Evolutionary conservation across 345 rosid species (phyloP).

Genomic region (Dimocarpus longan): DNA sequence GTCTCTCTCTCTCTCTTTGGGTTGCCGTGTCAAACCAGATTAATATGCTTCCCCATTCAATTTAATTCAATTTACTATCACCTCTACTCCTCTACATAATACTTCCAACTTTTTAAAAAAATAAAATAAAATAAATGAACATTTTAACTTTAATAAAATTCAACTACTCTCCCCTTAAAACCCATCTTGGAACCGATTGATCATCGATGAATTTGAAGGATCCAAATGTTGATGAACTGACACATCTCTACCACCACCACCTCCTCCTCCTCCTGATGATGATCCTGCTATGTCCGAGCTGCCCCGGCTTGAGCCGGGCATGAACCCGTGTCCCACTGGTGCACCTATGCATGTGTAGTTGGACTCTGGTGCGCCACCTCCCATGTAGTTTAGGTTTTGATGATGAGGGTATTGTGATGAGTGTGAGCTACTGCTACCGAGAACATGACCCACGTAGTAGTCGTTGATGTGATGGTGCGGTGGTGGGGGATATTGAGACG

Average conservation of each 20-base stretch:
- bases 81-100: background rate
- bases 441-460: constrained; percentile 66
- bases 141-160: constrained; percentile 1
- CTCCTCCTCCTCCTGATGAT: constrained; percentile 25
- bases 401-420: constrained; percentile 45
- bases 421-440: constrained; percentile 28
- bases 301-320: constrained; percentile 31
- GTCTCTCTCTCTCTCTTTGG: constrained; percentile 36
- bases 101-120: constrained; percentile 4
- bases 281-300: constrained; percentile 23
- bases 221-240: constrained; percentile 50
- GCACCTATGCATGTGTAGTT: constrained; percentile 82
- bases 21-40: constrained; percentile 44
- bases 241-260: constrained; percentile 34
- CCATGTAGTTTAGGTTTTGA: constrained; percentile 44
- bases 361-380: constrained; percentile 35
- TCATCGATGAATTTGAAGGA: constrained; percentile 37
- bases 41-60: constrained; percentile 22
- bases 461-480: constrained; percentile 42
- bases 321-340: constrained; percentile 53
- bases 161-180: constrained; percentile 25
- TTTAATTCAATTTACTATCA: background rate
- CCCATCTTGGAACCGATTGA: constrained; percentile 69
- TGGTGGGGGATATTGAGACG: constrained; percentile 37
- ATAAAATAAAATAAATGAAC: constrained; percentile 14